Conservation (phyloP, 129 eudicot species). For the Flaveria ramosissima region DNA sequence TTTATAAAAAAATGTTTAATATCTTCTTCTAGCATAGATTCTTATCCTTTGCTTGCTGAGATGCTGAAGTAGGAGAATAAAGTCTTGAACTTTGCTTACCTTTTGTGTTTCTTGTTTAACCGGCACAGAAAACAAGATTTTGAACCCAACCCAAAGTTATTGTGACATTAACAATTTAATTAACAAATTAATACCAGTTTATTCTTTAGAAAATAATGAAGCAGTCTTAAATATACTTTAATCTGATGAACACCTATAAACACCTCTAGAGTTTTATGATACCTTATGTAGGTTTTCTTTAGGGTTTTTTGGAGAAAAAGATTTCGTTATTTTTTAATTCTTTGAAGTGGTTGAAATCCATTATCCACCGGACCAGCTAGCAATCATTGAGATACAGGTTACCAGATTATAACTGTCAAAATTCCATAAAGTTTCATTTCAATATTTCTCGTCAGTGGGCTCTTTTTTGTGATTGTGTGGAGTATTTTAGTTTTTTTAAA, state of each 20-base stretch:
- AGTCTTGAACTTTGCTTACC: constrained; percentile 25
- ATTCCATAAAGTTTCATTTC: background rate
- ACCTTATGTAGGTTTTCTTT: too few relatives aligned
- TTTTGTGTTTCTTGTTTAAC: constrained; percentile 21
- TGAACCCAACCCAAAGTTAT: constrained; percentile 20
- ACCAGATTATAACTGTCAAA: too few relatives aligned
- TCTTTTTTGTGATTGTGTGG: constrained; percentile 19
- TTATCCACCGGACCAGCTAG: too few relatives aligned
- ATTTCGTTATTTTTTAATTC: too few relatives aligned
- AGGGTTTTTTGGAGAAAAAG: too few relatives aligned
- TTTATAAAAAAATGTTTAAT: background rate
- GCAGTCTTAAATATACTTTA: too few relatives aligned
- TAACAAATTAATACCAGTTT: background rate
- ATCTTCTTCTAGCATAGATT: background rate
- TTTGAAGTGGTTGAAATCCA: too few relatives aligned
- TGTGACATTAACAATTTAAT: background rate
- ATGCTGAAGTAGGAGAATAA: constrained; percentile 19
- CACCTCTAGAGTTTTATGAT: too few relatives aligned
- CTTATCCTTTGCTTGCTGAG: constrained; percentile 4
- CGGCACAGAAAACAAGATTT: constrained; percentile 34
- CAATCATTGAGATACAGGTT: too few relatives aligned
- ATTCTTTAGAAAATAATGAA: background rate
- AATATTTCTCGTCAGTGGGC: background rate
- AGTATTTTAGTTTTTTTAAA: background rate
- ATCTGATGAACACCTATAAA: too few relatives aligned